phyloP scores from a whole-genome alignment of 179 eudicot species.

The Silene noctiflora region DNA sequence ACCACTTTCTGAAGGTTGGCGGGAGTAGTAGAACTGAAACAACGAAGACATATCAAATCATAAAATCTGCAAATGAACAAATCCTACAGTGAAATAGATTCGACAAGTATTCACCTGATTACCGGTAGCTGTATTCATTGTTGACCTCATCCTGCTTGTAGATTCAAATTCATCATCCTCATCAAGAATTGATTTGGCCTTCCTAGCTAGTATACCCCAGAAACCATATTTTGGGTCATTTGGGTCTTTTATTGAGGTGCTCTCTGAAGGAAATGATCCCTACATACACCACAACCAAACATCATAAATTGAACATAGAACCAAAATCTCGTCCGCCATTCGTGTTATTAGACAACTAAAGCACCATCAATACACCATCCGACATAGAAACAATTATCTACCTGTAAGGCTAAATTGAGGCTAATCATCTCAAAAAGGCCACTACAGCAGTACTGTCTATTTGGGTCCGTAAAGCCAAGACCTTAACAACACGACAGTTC shows the following conservation, averaged over 20 bases:
- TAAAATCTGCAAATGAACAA: neutral
- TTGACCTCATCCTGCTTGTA: constrained; percentile 25
- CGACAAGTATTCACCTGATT: constrained; percentile 39
- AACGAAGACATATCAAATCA: constrained; percentile 1
- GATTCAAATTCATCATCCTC: constrained; percentile 43
- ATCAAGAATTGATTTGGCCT: constrained; percentile 76
- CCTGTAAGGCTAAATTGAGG: neutral
- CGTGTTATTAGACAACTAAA: neutral
- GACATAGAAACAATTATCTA: neutral
- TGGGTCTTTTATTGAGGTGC: constrained; percentile 39
- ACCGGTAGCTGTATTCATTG: constrained; percentile 23
- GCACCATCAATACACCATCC: constrained; percentile 1
- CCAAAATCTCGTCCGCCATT: neutral
- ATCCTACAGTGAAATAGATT: neutral
- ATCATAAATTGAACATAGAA: neutral
- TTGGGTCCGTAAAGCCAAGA: neutral
- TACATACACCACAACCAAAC: constrained; percentile 22
- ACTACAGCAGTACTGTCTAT: neutral
- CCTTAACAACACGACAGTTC: neutral
- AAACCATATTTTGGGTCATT: constrained; percentile 64
- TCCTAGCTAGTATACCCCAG: constrained; percentile 88
- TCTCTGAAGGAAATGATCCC: constrained; percentile 49
- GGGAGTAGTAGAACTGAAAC: constrained; percentile 35
- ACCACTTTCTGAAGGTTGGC: constrained; percentile 37
- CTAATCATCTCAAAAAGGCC: neutral